phyloP scores from a whole-genome alignment of 2,329 filamentous ascomycete species.

The Colletotrichum phormii region DNA sequence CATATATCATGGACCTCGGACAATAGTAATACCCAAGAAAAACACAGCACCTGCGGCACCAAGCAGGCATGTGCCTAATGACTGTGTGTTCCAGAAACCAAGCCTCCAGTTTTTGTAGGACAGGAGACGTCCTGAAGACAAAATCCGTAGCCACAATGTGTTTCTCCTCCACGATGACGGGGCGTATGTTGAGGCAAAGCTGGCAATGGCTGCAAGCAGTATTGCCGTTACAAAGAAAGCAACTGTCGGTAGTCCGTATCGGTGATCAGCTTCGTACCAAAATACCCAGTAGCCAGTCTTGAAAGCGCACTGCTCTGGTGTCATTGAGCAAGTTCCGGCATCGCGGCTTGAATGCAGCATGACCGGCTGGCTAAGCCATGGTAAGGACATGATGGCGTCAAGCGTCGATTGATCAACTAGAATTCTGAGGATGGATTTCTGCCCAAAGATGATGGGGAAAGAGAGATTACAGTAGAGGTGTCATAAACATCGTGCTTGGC shows the following conservation, averaged over 20 bases:
- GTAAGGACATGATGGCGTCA: slow-evolving; percentile 17
- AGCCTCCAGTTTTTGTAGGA: slow-evolving; percentile 41
- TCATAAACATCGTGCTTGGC: neutral
- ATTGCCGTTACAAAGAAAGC: slow-evolving; percentile 64
- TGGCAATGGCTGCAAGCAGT: slow-evolving; percentile 56
- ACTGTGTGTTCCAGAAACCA: slow-evolving; percentile 53
- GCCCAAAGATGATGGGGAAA: neutral
- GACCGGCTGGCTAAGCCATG: slow-evolving; percentile 55
- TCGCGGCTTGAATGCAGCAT: slow-evolving; percentile 52
- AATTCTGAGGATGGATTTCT: neutral
- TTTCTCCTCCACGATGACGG: slow-evolving; percentile 42
- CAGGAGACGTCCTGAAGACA: slow-evolving; percentile 31
- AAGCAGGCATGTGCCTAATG: slow-evolving; percentile 56
- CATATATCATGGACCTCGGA: no score
- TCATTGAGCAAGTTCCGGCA: slow-evolving; percentile 46
- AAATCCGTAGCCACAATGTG: slow-evolving; percentile 2
- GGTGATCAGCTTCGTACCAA: slow-evolving; percentile 59
- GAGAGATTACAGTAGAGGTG: neutral
- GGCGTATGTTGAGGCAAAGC: slow-evolving; percentile 53
- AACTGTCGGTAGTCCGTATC: slow-evolving; percentile 63
- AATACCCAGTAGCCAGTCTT: slow-evolving; percentile 56
- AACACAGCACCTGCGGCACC: slow-evolving; percentile 54
- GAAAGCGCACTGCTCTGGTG: slow-evolving; percentile 57
- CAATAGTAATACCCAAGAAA: slow-evolving; percentile 50
- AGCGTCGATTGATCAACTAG: neutral